Evolutionary conservation across 139 green algal genomes (phyloP), one percentile per base, ranked within the genome.

Genomic region (Marvania coccoides): DNA sequence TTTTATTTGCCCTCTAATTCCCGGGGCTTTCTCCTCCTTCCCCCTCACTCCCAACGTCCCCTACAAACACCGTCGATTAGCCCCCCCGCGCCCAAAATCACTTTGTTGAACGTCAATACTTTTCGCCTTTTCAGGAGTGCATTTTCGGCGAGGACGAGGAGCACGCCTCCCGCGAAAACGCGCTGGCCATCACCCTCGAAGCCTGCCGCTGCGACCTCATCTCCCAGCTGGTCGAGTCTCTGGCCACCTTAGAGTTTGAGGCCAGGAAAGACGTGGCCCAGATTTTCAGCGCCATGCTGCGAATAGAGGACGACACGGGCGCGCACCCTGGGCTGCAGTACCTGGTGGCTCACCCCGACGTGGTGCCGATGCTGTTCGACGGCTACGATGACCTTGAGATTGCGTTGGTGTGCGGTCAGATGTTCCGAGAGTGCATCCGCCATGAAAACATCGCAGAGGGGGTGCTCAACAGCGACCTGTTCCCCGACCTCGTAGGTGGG

Each of bases 191-290:
- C 8, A 69, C 75, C 0, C 35, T 73, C 10, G 85, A 93, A 75
- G 74, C 75, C 2, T 71, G 69, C 34, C 62, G 74, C n/a, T 75
- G 63, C 2, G 77, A 84, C 10, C 60, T 94, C 35, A 72, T 89
- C 8, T 65, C 72, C 5, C 33, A 84, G 45, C 65, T 95, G 61
- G 81, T 87, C 4, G 60, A 79, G 14, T 77, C 80, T 45, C 55
- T 96, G n/a, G 54, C 23, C 2, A 61, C 77, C 33, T 76, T 96
- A 23, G 89, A 94, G 26, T 96, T 96, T 72, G 89, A 96, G 77
- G 58, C 80, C 9, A 73, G 89, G 26, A 96, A 96, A 63, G 89
- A 96, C 60, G 83, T 81, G 29, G 85, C 67, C 39, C 72, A 77
- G 39, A 79, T 95, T 5, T 89, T 90, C 56, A 81, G 85, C 5